Evolutionary conservation across 768 basidiomycete species (phyloP), one percentile per base, ranked within the genome.

Genomic region (Holtermannia corniformis): DNA sequence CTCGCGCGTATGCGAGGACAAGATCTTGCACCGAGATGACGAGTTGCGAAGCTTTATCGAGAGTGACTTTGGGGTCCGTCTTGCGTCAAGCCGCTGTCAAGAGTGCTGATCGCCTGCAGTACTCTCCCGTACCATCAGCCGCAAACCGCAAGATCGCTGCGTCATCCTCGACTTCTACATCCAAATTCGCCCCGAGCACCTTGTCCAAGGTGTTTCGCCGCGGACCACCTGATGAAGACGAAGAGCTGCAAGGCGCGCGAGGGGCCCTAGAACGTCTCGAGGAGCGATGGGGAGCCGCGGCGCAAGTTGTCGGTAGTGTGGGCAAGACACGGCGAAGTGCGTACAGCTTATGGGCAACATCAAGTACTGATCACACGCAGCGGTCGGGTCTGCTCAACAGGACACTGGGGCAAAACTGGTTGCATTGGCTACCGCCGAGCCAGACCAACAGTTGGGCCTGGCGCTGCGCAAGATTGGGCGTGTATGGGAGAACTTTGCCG

Each of bases 331-430:
- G 90, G 49, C 86, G 89, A 79, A 76, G 91, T 90, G 56, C 56
- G 75, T 63, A n/a, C n/a, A n/a, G n/a, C n/a, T n/a, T n/a, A n/a
- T n/a, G n/a, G n/a, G n/a, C n/a, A n/a, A n/a, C n/a, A n/a, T n/a
- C n/a, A n/a, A n/a, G n/a, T n/a, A n/a, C n/a, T n/a, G n/a, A n/a
- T n/a, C n/a, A n/a, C n/a, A n/a, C n/a, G n/a, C n/a, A n/a, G 32
- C 32, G 16, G 32, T 37, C 91, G 24, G 87, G 89, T 0, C 72
- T 76, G 25, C 81, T 83, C 1, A 85, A 90, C 60, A 78, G 10
- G 93, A 97, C 60, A 84, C 92, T 79, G 91, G 90, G n/a, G 91
- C 86, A 62, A 93, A 90, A 59, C 76, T 95, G 28, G 76, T 92
- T 61, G 88, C 84, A 59, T 83, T 90, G 20, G 87, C 91, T 0